phyloP scores from a whole-genome alignment of 805 yeast genomes.

The Sugiyamaella floridensis region DNA sequence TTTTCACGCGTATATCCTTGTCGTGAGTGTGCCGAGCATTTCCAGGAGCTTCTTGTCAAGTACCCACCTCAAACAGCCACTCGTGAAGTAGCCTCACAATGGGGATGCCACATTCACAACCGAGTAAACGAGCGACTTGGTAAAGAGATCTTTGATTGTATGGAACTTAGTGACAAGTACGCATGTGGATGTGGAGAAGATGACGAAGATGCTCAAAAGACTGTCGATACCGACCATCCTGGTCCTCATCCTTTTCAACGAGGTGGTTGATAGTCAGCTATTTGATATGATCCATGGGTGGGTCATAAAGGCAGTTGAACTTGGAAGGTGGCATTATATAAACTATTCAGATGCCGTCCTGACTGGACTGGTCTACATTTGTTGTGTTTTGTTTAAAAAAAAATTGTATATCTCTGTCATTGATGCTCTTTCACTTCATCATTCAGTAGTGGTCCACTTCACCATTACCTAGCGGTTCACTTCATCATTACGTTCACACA shows the following conservation, averaged over 20 bases:
- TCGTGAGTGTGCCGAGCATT: slow-evolving; percentile 85
- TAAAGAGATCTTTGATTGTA: slow-evolving; percentile 76
- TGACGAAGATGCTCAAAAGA: slow-evolving; percentile 34
- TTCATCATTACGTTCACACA: too few relatives aligned
- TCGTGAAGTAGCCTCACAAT: slow-evolving; percentile 75
- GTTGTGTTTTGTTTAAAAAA: too few relatives aligned
- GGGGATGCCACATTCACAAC: slow-evolving; percentile 96
- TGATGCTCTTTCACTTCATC: too few relatives aligned
- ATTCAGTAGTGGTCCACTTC: too few relatives aligned
- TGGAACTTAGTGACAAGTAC: slow-evolving; percentile 77
- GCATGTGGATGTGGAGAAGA: slow-evolving; percentile 93
- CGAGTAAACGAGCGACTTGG: slow-evolving; percentile 67
- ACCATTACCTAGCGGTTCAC: too few relatives aligned
- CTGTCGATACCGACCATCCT: not conserved
- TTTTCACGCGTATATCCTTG: slow-evolving; percentile 87
- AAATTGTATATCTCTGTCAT: too few relatives aligned
- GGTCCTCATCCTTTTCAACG: not conserved
- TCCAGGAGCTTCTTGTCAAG: slow-evolving; percentile 56
- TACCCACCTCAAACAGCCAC: slow-evolving; percentile 80
- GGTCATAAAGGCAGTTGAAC: too few relatives aligned
- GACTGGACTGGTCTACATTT: too few relatives aligned
- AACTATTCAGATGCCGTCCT: too few relatives aligned
- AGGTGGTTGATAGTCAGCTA: slow-evolving; percentile 3
- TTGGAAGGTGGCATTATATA: too few relatives aligned
- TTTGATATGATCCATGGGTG: too few relatives aligned